A percentile compares a stretch with the other conserved stretches of the same genome.
Conservation (phyloP, 805 yeast species). For the Pichia heedii region DNA sequence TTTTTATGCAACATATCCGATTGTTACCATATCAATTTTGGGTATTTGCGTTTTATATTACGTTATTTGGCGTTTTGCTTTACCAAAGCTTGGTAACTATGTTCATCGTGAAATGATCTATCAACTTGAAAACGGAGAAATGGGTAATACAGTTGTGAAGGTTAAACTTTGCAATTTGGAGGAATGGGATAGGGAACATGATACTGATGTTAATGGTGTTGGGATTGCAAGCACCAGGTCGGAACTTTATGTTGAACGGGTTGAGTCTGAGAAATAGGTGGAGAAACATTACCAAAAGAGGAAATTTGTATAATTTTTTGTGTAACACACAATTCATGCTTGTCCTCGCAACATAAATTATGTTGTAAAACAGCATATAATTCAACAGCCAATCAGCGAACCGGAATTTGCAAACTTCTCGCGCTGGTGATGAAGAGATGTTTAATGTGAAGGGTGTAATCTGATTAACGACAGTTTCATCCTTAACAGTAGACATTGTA, state of each 20-base stretch:
- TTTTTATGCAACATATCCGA: constrained; percentile 35
- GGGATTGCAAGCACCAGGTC: not conserved
- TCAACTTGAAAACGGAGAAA: constrained; percentile 29
- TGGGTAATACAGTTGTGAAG: constrained; percentile 32
- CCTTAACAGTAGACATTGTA: too few relatives aligned
- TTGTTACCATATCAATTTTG: constrained; percentile 30
- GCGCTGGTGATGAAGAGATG: not conserved
- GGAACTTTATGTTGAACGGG: not conserved
- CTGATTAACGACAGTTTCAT: too few relatives aligned
- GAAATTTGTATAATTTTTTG: too few relatives aligned
- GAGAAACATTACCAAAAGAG: too few relatives aligned
- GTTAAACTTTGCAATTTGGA: constrained; percentile 25
- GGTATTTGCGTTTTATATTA: constrained; percentile 28
- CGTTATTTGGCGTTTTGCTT: constrained; percentile 28
- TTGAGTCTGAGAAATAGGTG: too few relatives aligned
- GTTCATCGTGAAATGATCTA: constrained; percentile 26
- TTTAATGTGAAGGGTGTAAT: too few relatives aligned
- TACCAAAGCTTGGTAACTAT: constrained; percentile 28
- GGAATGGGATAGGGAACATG: constrained; percentile 25
- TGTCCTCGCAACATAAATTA: not conserved
- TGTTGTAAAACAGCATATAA: not conserved
- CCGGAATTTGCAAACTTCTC: not conserved
- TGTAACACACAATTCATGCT: too few relatives aligned
- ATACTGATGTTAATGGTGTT: constrained; percentile 9
- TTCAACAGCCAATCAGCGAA: not conserved